Conservation (phyloP, 2,329 filamentous ascomycete genomes). For the Beauveria medogensis region DNA sequence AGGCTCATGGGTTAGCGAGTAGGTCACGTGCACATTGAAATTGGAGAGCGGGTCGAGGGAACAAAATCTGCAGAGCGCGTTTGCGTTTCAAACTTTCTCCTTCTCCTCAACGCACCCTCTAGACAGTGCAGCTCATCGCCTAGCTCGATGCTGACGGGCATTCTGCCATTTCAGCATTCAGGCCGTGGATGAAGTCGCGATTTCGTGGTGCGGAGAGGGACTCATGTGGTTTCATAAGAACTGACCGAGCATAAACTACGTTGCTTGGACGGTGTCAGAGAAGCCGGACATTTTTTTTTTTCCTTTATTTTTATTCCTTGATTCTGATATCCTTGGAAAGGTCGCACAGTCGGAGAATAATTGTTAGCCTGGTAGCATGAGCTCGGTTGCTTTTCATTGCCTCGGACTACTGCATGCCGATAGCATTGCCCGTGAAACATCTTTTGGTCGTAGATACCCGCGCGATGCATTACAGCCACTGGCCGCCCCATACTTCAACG, state of each 20-base stretch:
- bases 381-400: not conserved
- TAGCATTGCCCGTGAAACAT: not conserved
- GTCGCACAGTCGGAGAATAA: not conserved
- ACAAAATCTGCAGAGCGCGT: conserved; percentile 5
- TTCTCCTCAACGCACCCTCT: conserved; percentile 57
- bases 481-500: not conserved
- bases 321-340: not conserved
- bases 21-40: conserved; percentile 5
- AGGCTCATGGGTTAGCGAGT: not conserved
- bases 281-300: conserved; percentile 26
- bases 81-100: conserved; percentile 19
- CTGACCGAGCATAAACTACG: conserved; percentile 40
- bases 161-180: conserved; percentile 57
- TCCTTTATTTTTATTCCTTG: conserved; percentile 12
- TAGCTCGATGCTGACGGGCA: conserved; percentile 50
- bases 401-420: not conserved
- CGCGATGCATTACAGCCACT: not conserved
- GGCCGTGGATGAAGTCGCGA: conserved; percentile 56
- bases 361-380: not conserved
- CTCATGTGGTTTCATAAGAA: conserved; percentile 43
- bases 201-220: conserved; percentile 50
- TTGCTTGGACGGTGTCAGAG: conserved; percentile 36
- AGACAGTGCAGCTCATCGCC: conserved; percentile 81
- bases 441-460: not conserved
- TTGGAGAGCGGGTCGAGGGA: not conserved